These are phyloP conservation scores for Globisporangium megalacanthum DNA, from an alignment of 352 stramenopile genomes.

Conservation along the genomic window DNA sequence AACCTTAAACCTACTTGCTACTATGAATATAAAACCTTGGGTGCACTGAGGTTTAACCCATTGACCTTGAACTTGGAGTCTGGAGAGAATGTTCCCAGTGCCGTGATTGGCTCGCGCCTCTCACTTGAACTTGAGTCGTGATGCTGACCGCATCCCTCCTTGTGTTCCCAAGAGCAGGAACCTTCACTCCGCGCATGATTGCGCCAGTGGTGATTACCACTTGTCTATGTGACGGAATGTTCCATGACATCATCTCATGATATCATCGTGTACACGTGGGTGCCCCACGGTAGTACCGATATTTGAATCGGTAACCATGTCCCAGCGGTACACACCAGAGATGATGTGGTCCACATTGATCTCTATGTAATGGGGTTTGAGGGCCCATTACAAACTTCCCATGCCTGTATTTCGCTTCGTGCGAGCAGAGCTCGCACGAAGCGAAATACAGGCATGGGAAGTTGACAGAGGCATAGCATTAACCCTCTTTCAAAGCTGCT, in stretches of 20 bases:
- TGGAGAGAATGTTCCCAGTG: slow-evolving; percentile 1
- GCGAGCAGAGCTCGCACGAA: too few species aligned
- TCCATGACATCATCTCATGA: neutral
- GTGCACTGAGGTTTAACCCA: neutral
- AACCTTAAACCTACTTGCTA: neutral
- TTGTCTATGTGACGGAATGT: neutral
- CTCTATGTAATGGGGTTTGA: too few species aligned
- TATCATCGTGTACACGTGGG: neutral
- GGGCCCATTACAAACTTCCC: too few species aligned
- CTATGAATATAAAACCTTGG: slow-evolving; percentile 2
- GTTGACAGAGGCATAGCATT: too few species aligned
- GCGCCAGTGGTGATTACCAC: slow-evolving; percentile 4
- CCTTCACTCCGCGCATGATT: neutral
- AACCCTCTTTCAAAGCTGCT: too few species aligned
- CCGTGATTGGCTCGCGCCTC: neutral
- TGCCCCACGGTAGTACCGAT: too few species aligned
- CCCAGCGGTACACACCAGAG: too few species aligned
- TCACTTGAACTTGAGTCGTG: neutral
- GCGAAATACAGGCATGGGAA: too few species aligned
- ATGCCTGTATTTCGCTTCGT: too few species aligned
- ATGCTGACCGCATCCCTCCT: neutral
- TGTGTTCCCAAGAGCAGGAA: neutral
- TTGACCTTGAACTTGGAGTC: slow-evolving; percentile 2
- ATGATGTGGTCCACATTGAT: too few species aligned
- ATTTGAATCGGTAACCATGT: too few species aligned